phyloP scores from a whole-genome alignment of 768 basidiomycete species.

The Cytidiella melzeri region DNA sequence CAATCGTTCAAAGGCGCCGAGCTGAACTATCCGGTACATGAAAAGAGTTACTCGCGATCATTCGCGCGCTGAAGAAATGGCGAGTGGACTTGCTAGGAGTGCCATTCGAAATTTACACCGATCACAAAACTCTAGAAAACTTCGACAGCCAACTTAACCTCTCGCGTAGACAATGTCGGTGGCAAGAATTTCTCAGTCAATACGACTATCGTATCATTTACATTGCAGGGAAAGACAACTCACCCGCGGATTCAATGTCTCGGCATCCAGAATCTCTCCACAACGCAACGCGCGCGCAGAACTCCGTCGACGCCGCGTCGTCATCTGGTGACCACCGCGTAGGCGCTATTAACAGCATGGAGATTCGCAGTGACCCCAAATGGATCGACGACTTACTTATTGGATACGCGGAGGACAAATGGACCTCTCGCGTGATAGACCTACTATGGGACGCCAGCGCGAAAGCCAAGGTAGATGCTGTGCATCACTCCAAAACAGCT shows the following conservation, averaged over 20 bases:
- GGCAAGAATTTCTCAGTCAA: conserved; percentile 33
- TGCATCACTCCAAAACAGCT: conserved; percentile 2
- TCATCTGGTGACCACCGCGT: too few species aligned
- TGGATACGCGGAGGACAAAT: too few species aligned
- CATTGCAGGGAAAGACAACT: too few species aligned
- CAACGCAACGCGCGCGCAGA: too few species aligned
- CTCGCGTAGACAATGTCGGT: conserved; percentile 28
- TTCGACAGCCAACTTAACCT: conserved; percentile 29
- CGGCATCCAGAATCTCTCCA: conserved; percentile 17
- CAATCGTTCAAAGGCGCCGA: conserved; percentile 22
- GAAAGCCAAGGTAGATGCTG: too few species aligned
- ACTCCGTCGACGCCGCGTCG: too few species aligned
- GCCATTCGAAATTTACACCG: conserved; percentile 26
- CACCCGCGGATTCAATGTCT: conserved; percentile 36
- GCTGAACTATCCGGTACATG: too few species aligned
- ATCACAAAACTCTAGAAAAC: conserved; percentile 32
- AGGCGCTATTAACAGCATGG: not conserved
- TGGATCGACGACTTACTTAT: conserved; percentile 5
- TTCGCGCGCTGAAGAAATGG: conserved; percentile 25
- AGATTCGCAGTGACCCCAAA: conserved; percentile 1
- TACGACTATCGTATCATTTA: conserved; percentile 33
- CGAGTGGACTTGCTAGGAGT: conserved; percentile 17
- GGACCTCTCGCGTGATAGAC: not conserved
- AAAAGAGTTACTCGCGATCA: conserved; percentile 34
- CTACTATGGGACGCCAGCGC: not conserved